A percentile compares a stretch with the other conserved stretches of the same genome.
Evolutionary conservation across 176 grass and related monocot genomes (phyloP).

Genomic region (Paspalum notatum): DNA sequence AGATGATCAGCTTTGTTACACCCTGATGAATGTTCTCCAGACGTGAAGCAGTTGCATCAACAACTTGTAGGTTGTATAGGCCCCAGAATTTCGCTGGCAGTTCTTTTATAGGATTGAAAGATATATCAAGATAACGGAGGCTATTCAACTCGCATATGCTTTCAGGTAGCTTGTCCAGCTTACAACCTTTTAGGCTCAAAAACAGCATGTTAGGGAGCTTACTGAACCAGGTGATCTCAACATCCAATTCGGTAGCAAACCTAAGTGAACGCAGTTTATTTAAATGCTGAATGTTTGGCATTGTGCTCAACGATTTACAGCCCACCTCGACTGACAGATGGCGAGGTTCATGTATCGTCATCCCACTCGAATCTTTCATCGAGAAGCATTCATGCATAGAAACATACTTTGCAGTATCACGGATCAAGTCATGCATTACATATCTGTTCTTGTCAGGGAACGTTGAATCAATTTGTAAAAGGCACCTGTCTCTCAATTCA

Average conservation of each 20-base stretch:
- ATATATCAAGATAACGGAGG: conserved; percentile 39
- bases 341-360: neutral
- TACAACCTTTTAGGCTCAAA: conserved; percentile 10
- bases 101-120: neutral
- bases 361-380: neutral
- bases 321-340: conserved; percentile 2
- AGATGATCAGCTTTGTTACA: neutral
- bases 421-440: conserved; percentile 53
- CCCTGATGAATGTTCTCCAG: neutral
- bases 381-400: conserved; percentile 3
- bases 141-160: conserved; percentile 31
- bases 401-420: conserved; percentile 37
- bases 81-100: conserved; percentile 29
- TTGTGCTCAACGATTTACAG: neutral
- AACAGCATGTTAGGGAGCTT: conserved; percentile 11
- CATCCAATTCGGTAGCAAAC: neutral
- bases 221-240: neutral
- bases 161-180: conserved; percentile 3
- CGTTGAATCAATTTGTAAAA: neutral
- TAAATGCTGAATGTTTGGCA: neutral
- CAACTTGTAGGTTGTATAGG: conserved; percentile 31
- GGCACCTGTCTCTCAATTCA: conserved; percentile 15
- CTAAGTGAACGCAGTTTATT: conserved; percentile 1
- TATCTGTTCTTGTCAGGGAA: neutral
- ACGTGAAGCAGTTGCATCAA: neutral